Conservation (phyloP, 805 yeast species). For the Saccharomyces eubayanus region DNA sequence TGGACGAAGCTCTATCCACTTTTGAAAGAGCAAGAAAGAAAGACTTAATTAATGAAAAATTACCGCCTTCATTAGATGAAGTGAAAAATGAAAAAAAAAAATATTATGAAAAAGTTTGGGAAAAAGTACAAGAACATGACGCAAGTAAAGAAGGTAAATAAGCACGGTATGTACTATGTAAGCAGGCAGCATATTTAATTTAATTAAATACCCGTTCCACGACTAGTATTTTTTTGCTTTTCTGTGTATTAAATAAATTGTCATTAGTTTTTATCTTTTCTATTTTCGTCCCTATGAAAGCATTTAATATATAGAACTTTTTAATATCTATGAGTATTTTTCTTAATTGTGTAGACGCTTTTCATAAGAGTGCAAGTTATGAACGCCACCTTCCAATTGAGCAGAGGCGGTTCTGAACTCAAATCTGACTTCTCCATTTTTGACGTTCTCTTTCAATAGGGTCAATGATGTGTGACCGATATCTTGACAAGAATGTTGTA, state of each 20-base stretch:
- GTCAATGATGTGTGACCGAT: slow-evolving; percentile 72
- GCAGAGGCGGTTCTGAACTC: slow-evolving; percentile 98
- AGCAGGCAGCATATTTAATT: neutral
- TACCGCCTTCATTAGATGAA: slow-evolving; percentile 75
- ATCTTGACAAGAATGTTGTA: slow-evolving; percentile 98
- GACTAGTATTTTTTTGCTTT: neutral
- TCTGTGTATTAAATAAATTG: neutral
- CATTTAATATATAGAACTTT: slow-evolving; percentile 1
- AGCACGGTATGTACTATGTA: neutral
- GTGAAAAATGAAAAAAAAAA: slow-evolving; percentile 37
- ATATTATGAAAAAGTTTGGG: slow-evolving; percentile 30
- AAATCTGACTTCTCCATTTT: slow-evolving; percentile 70
- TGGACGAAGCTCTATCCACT: slow-evolving; percentile 55
- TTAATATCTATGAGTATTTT: neutral
- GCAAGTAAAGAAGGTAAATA: slow-evolving; percentile 3
- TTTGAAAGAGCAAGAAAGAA: slow-evolving; percentile 79
- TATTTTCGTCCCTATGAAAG: neutral
- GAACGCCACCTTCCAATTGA: slow-evolving; percentile 97
- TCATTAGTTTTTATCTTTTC: neutral
- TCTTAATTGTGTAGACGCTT: slow-evolving; percentile 85
- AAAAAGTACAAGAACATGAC: slow-evolving; percentile 1
- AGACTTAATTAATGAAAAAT: slow-evolving; percentile 74
- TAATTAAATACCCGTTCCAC: neutral
- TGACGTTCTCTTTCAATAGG: slow-evolving; percentile 57
- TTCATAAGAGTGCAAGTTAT: slow-evolving; percentile 93